Percentiles rank a stretch among this genome's conserved stretches.
phyloP scores from a whole-genome alignment of 192 early-diverging fungal species.

The Kappamyces sp. region DNA sequence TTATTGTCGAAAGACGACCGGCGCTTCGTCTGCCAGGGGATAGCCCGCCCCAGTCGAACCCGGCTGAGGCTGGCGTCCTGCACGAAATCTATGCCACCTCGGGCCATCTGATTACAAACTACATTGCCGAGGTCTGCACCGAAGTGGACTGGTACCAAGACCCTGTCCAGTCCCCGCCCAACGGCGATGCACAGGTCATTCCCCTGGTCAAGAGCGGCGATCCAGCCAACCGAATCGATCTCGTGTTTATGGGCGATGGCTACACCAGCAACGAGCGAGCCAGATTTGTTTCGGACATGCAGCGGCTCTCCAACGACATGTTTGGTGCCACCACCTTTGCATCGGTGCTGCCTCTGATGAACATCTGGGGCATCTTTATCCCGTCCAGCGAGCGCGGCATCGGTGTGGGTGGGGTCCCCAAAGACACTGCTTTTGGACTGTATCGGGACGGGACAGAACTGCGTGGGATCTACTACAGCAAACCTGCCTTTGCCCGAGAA shows the following conservation, averaged over 20 bases:
- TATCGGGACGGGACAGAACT: constrained; percentile 60
- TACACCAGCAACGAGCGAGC: constrained; percentile 44
- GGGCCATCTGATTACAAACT: no score
- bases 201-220: constrained; percentile 48
- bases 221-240: constrained; percentile 49
- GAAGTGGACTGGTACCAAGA: no score
- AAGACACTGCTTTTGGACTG: constrained; percentile 52
- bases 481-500: constrained; percentile 39
- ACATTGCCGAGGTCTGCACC: no score
- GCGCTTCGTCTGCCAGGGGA: neutral
- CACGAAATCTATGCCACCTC: no score
- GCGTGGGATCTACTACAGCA: constrained; percentile 51
- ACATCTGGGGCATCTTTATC: constrained; percentile 51
- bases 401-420: constrained; percentile 42
- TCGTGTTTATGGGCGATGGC: constrained; percentile 62
- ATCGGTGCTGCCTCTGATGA: constrained; percentile 49
- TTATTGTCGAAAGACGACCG: constrained; percentile 1
- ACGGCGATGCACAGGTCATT: no score
- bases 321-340: constrained; percentile 47
- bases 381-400: constrained; percentile 49
- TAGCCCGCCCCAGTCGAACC: no score
- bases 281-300: constrained; percentile 49
- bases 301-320: constrained; percentile 52
- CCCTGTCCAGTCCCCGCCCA: no score
- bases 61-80: no score